A percentile compares a stretch with the other conserved stretches of the same genome.
These are phyloP conservation scores for Neofusicoccum sp. DNA, from an alignment of 2,329 filamentous ascomycete genomes.

Conservation along the genomic window DNA sequence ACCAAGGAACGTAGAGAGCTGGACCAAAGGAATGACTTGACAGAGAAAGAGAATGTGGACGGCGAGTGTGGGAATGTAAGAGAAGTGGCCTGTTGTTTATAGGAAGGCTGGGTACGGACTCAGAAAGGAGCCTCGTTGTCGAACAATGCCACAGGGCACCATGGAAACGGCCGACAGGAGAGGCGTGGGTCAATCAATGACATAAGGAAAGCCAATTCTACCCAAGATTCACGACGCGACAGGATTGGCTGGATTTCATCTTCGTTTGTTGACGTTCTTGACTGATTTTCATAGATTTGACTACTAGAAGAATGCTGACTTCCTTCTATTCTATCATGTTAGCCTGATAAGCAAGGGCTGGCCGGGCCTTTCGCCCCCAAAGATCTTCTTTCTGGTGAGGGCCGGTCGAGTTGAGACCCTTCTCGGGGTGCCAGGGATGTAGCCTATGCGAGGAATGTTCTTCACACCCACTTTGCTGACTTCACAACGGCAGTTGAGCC, in stretches of 20 bases:
- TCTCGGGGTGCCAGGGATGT: slow-evolving; percentile 34
- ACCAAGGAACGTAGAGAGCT: slow-evolving; percentile 44
- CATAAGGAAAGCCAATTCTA: slow-evolving; percentile 17
- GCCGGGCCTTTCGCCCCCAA: slow-evolving; percentile 26
- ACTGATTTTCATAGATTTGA: slow-evolving; percentile 19
- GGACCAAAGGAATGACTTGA: slow-evolving; percentile 46
- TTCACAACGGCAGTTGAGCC: slow-evolving; percentile 14
- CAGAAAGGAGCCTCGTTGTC: slow-evolving; percentile 18
- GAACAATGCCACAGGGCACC: slow-evolving; percentile 17
- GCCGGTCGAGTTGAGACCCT: slow-evolving; percentile 16
- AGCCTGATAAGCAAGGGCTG: slow-evolving; percentile 39
- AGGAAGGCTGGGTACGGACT: slow-evolving; percentile 19
- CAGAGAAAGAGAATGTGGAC: slow-evolving; percentile 30
- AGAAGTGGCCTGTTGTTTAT: slow-evolving; percentile 21
- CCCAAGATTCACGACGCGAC: slow-evolving; percentile 15
- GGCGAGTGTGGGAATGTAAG: slow-evolving; percentile 34
- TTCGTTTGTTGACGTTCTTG: slow-evolving; percentile 18
- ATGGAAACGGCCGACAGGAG: slow-evolving; percentile 19
- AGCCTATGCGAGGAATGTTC: slow-evolving; percentile 20
- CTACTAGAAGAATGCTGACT: slow-evolving; percentile 21
- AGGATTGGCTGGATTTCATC: slow-evolving; percentile 18
- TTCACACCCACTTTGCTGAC: slow-evolving; percentile 17
- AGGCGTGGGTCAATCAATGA: slow-evolving; percentile 19
- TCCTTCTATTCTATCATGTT: slow-evolving; percentile 25
- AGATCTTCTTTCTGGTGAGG: slow-evolving; percentile 35